phyloP scores from a whole-genome alignment of 805 yeast species.

The Limtongia smithiae region DNA sequence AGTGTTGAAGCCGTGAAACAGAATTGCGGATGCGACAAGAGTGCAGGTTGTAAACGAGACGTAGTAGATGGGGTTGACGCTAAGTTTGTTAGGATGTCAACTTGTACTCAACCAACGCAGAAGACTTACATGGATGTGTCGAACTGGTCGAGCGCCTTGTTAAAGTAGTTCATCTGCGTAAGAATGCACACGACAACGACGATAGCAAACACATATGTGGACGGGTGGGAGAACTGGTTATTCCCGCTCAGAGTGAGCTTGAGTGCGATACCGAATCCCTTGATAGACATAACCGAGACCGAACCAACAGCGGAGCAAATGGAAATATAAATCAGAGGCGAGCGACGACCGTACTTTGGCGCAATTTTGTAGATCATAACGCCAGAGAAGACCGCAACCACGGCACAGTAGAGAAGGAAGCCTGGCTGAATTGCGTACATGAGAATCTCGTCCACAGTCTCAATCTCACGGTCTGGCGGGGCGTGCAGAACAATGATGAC shows the following conservation, averaged over 20 bases:
- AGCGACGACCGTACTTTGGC: slow-evolving; percentile 71
- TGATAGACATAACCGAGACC: slow-evolving; percentile 84
- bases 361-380: slow-evolving; percentile 82
- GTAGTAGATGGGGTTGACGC: slow-evolving; percentile 82
- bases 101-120: not conserved
- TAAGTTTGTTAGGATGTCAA: not conserved
- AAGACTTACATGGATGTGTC: slow-evolving; percentile 64
- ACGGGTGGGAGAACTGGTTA: slow-evolving; percentile 80
- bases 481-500: slow-evolving; percentile 87
- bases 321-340: slow-evolving; percentile 85
- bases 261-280: slow-evolving; percentile 89
- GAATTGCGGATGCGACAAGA: slow-evolving; percentile 75
- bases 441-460: slow-evolving; percentile 83
- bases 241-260: slow-evolving; percentile 79
- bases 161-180: slow-evolving; percentile 91
- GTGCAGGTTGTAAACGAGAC: slow-evolving; percentile 90
- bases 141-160: slow-evolving; percentile 88
- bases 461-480: slow-evolving; percentile 87
- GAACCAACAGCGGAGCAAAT: slow-evolving; percentile 90
- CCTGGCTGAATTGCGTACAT: slow-evolving; percentile 75
- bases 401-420: slow-evolving; percentile 60
- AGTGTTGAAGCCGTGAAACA: slow-evolving; percentile 84
- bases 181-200: slow-evolving; percentile 78
- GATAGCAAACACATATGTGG: slow-evolving; percentile 74
- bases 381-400: slow-evolving; percentile 63